Percentiles rank a stretch among this genome's conserved stretches.
phyloP scores from a whole-genome alignment of 2,329 filamentous ascomycete genomes.

The Colletotrichum sp. region DNA sequence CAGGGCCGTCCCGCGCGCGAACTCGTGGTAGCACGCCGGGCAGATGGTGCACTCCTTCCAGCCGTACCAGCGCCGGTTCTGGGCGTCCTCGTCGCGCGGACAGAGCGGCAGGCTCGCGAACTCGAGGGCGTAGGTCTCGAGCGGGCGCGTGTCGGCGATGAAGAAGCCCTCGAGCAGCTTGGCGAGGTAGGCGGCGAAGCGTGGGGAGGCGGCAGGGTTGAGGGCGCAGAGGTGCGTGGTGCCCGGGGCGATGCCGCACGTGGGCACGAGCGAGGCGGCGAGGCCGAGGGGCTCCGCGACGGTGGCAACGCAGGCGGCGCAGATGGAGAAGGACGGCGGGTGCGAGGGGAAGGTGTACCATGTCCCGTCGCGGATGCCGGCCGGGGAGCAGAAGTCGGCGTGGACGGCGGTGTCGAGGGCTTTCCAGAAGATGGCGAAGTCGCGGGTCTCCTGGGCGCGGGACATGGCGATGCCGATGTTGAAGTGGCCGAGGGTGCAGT shows the following conservation, averaged over 20 bases:
- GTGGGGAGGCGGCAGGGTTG: slow-evolving; percentile 31
- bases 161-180: slow-evolving; percentile 32
- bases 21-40: slow-evolving; percentile 39
- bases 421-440: slow-evolving; percentile 38
- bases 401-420: slow-evolving; percentile 29
- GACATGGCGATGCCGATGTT: slow-evolving; percentile 35
- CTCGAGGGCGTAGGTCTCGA: slow-evolving; percentile 31
- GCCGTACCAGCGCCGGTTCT: slow-evolving; percentile 36
- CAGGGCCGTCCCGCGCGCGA: slow-evolving; percentile 31
- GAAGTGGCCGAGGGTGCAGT: slow-evolving; percentile 34
- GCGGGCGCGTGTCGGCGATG: slow-evolving; percentile 26
- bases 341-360: slow-evolving; percentile 41
- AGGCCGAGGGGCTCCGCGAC: slow-evolving; percentile 36
- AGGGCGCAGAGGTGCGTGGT: slow-evolving; percentile 36
- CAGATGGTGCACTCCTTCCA: slow-evolving; percentile 41
- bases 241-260: slow-evolving; percentile 15
- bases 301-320: slow-evolving; percentile 37
- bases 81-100: slow-evolving; percentile 26
- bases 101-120: slow-evolving; percentile 35
- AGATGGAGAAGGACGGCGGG: slow-evolving; percentile 38
- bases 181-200: slow-evolving; percentile 26
- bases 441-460: slow-evolving; percentile 31
- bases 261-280: slow-evolving; percentile 32
- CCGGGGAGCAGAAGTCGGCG: slow-evolving; percentile 33
- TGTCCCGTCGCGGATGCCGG: slow-evolving; percentile 30